Evolutionary conservation across 148 eudicot species (phyloP).

Genomic region (Silene conica): DNA sequence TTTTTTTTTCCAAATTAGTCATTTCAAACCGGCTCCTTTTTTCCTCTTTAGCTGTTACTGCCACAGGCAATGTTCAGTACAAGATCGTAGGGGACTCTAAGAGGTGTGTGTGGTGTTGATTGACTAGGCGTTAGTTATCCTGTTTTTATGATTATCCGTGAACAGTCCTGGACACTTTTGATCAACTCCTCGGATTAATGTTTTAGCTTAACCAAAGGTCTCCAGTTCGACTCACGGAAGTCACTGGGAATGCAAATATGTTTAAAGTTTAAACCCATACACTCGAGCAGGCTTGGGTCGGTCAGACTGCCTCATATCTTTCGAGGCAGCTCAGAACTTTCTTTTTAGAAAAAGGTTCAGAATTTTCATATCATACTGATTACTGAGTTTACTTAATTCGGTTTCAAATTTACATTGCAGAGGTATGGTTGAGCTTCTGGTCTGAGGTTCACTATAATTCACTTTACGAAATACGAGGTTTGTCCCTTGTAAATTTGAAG

Average conservation of each 20-base stretch:
- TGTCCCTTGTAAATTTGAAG: constrained; percentile 7
- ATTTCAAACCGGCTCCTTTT: too few species aligned
- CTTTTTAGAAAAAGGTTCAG: neutral
- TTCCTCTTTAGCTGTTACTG: too few species aligned
- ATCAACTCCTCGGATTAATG: neutral
- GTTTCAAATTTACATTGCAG: constrained; percentile 34
- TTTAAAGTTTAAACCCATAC: too few species aligned
- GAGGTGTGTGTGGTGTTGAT: neutral
- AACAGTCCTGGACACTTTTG: too few species aligned
- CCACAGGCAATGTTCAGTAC: too few species aligned
- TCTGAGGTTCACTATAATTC: constrained; percentile 97
- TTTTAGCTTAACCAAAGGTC: too few species aligned
- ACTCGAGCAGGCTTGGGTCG: neutral
- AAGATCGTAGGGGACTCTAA: neutral
- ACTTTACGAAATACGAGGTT: constrained; percentile 70
- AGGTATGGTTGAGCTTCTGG: constrained; percentile 93
- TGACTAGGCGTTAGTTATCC: neutral
- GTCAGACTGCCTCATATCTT: neutral
- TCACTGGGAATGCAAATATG: neutral
- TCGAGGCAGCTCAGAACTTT: neutral
- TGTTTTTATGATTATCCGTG: neutral
- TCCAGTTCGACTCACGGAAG: neutral
- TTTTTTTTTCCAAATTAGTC: too few species aligned
- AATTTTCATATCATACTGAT: neutral
- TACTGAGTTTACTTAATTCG: neutral